phyloP scores from a whole-genome alignment of 768 basidiomycete species.

The Tricholoma sp. region DNA sequence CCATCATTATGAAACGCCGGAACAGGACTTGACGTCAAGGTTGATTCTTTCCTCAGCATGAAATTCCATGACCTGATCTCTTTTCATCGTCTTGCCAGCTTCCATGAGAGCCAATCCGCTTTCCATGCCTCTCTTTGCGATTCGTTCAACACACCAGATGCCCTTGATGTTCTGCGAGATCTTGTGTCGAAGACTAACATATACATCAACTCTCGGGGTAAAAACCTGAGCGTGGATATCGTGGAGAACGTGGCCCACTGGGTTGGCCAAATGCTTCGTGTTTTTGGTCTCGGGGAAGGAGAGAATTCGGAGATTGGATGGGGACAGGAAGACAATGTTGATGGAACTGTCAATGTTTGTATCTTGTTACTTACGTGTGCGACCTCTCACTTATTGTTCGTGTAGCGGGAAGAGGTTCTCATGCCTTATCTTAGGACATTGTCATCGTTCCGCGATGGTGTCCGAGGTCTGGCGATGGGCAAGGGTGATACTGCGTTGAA shows the following conservation, averaged over 20 bases:
- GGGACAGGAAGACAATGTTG: constrained; percentile 58
- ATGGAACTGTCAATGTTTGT: constrained; percentile 49
- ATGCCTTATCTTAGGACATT: constrained; percentile 86
- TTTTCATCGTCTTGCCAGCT: constrained; percentile 35
- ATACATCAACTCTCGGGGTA: constrained; percentile 71
- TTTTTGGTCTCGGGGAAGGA: constrained; percentile 77
- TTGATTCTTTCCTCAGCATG: constrained; percentile 24
- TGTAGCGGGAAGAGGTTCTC: constrained; percentile 74
- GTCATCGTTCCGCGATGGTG: constrained; percentile 87
- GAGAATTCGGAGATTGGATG: constrained; percentile 72
- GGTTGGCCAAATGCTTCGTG: constrained; percentile 68
- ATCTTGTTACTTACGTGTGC: constrained; percentile 1
- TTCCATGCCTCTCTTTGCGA: constrained; percentile 91
- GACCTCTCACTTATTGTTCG: constrained; percentile 9
- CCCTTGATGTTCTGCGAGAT: constrained; percentile 70
- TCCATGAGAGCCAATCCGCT: constrained; percentile 65
- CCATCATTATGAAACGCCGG: constrained; percentile 63
- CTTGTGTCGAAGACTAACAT: constrained; percentile 82
- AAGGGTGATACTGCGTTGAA: constrained; percentile 60
- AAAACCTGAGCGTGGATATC: constrained; percentile 53
- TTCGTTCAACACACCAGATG: constrained; percentile 93
- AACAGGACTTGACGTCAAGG: constrained; percentile 65
- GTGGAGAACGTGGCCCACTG: constrained; percentile 63
- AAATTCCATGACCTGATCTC: constrained; percentile 1
- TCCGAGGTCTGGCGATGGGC: constrained; percentile 76